Evolutionary conservation across 228 moss, liverwort and hornwort genomes (phyloP), one percentile per base, ranked within the genome.

Genomic region (Sphagnum magellanicum): DNA sequence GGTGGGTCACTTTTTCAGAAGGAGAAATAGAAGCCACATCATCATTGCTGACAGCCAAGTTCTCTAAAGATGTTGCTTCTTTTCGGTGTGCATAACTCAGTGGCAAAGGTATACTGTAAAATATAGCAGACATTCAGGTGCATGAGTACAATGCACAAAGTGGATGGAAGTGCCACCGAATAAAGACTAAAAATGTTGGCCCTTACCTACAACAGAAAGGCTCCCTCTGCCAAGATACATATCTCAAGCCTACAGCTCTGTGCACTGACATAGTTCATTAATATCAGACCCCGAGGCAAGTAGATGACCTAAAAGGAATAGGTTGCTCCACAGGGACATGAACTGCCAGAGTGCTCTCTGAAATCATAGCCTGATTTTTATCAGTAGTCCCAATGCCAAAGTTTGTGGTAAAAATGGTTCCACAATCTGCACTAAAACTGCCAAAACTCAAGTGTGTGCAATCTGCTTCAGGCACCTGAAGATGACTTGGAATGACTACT

Each of bases 401-500:
- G 68, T 73, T 82, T 6, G 89, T 61, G 6, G 90, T 67, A 46
- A 89, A 90, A 50, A 82, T 84, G 4, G 83, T 81, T 17, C 86
- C 88, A 76, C 91, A 98, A 52, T 88, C 92, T 32, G 90, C 79
- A 50, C 77, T 91, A 68, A 98, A 93, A 79, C 93, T 98, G 10
- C 93, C 93, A 65, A 98, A 98, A 76, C 92, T 93, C 84, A 75
- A 32, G 46, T 88, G 91, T 10, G 97, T 85, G 49, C 83, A 79
- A 70, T 98, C 98, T 15, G 90, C 87, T 67, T 93, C 98, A 17
- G 87, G 87, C 57, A 93, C 93, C 66, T 89, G 92, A 16, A 93
- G 85, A 63, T 92, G 93, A 68, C 86, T 89, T 17, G 93, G 97
- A 52, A 98, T 98, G 55, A 91, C 90, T 61, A 98, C 93, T 51